Conservation (phyloP, 495 filamentous ascomycete genomes). For the Podospora comata region DNA sequence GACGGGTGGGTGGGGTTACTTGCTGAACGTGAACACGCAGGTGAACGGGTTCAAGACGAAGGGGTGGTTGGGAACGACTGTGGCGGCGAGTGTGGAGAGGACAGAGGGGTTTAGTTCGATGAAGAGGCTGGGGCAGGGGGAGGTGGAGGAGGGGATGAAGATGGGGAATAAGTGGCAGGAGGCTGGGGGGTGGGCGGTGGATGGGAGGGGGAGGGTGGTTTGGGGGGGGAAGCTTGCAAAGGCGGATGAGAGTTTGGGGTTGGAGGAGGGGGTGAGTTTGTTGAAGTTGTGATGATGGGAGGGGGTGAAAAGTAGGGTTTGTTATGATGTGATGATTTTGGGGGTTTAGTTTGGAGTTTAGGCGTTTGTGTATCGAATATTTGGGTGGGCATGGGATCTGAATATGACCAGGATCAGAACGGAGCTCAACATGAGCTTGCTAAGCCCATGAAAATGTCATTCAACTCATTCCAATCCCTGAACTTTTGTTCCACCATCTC, state of each 20-base stretch:
- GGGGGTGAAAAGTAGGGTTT: background rate
- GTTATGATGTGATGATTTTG: background rate
- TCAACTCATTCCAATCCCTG: too few species aligned
- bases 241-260: conserved; percentile 53
- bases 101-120: background rate
- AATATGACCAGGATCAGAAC: too few species aligned
- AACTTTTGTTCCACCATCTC: too few species aligned
- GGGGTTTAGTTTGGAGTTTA: background rate
- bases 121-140: conserved; percentile 8
- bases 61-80: conserved; percentile 42
- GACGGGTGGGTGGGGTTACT: conserved; percentile 46
- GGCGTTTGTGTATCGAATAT: background rate
- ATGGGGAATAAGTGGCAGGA: conserved; percentile 64
- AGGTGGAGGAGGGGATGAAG: conserved; percentile 40
- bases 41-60: conserved; percentile 44
- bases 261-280: conserved; percentile 44
- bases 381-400: too few species aligned
- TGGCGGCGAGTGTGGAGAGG: conserved; percentile 26
- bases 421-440: too few species aligned
- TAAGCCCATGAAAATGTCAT: too few species aligned
- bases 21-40: conserved; percentile 46
- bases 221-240: conserved; percentile 48
- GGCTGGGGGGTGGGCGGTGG: conserved; percentile 53
- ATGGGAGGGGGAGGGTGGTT: conserved; percentile 49
- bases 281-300: conserved; percentile 23